Conservation (phyloP, 305 asterid genomes). For the Striga hermonthica region DNA sequence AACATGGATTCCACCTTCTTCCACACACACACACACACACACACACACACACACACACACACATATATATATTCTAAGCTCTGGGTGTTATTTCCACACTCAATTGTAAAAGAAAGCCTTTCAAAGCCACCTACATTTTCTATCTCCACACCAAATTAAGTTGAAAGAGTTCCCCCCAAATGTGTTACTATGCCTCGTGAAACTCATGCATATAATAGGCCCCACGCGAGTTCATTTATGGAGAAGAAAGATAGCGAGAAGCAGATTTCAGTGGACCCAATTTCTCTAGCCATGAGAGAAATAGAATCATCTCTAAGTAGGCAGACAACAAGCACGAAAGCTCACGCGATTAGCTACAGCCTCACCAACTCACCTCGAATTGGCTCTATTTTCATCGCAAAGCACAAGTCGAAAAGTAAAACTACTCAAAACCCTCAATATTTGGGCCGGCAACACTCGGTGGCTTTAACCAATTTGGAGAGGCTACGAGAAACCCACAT, state of each 20-base stretch:
- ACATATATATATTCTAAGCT: too few species aligned
- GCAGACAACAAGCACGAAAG: slow-evolving; percentile 28
- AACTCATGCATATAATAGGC: too few species aligned
- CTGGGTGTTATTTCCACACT: too few species aligned
- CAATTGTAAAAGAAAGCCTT: too few species aligned
- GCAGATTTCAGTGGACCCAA: slow-evolving; percentile 75
- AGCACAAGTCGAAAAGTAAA: slow-evolving; percentile 39
- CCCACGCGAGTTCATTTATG: neutral
- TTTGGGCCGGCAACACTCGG: slow-evolving; percentile 52
- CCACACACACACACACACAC: too few species aligned
- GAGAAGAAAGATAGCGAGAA: slow-evolving; percentile 42
- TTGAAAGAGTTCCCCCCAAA: too few species aligned
- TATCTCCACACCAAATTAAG: too few species aligned
- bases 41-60: too few species aligned
- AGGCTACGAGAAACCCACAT: slow-evolving; percentile 53
- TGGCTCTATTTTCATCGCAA: neutral
- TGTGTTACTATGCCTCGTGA: too few species aligned
- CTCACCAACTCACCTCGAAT: slow-evolving; percentile 55
- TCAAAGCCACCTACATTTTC: too few species aligned
- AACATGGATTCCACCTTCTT: slow-evolving; percentile 35
- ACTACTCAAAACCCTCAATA: slow-evolving; percentile 27
- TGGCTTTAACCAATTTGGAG: slow-evolving; percentile 65
- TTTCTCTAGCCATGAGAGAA: slow-evolving; percentile 50
- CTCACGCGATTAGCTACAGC: slow-evolving; percentile 41
- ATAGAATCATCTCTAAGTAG: slow-evolving; percentile 10